Base-by-base conservation (phyloP, 2,329 filamentous ascomycete species). In the Lasiodiplodia sp. region DNA sequence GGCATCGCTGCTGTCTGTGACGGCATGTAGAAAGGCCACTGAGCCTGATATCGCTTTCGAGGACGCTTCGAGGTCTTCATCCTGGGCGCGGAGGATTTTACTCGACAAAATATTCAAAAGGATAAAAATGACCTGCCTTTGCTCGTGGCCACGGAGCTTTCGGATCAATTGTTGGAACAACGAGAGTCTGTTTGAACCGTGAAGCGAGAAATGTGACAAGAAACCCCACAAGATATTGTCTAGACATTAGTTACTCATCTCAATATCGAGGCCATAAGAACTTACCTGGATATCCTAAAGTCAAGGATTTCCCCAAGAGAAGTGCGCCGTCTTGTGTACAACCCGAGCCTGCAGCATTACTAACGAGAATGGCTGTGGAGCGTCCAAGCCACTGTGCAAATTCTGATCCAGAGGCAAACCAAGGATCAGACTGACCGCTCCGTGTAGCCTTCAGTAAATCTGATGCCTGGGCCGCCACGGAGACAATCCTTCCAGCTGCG, bases 371-470 rank as follows among this genome's bases (percentile, higher is more conserved):
- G 40, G 79, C 82, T 62, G 96, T 83, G 75, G 90, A 92, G 16
- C 79, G 79, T 2, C 89, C 91, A 49, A 97, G 79, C 94, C 94
- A 97, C 37, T 80, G 79, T 14, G 87, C 86, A 79, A 92, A 97
- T 21, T 85, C 77, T 31, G 82, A 83, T 3, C 91, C 90, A 71
- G 90, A 86, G 0, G 87, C 84, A 40, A 92, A 74, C 92, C 93
- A 96, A 1, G 77, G 74, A 6, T 69, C 65, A 14, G 72, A 71
- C 23, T 74, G 76, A 21, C 68, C 72, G 0, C 16, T 14, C 0
- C 58, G 55, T 3, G 73, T 72, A 23, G 80, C 75, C 66, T 83
- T 84, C 10, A 86, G 75, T 2, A 85, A 72, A 31, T 84, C 80
- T 65, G 87, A 83, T 6, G 89, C 90, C 77, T 91, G 87, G 28